Conservation (phyloP, 148 eudicot species). For the Arctostaphylos glauca region DNA sequence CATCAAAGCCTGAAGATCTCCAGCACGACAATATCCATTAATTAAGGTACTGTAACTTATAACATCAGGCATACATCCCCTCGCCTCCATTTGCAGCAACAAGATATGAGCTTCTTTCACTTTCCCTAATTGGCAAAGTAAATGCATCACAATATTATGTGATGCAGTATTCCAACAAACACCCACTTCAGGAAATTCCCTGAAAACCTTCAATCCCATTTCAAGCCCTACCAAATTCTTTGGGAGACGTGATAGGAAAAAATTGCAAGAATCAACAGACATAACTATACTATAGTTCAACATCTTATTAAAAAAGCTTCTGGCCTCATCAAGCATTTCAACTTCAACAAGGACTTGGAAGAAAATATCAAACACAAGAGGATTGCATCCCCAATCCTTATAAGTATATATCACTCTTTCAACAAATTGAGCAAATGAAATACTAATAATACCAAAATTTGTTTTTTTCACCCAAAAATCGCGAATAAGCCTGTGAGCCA, state of each 20-base stretch:
- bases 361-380: conserved; percentile 75
- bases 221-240: conserved; percentile 35
- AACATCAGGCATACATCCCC: conserved; percentile 70
- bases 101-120: conserved; percentile 76
- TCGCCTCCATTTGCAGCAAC: conserved; percentile 67
- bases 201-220: conserved; percentile 41
- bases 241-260: conserved; percentile 54
- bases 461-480: conserved; percentile 56
- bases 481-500: conserved; percentile 48
- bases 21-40: conserved; percentile 64
- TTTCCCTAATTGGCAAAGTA: conserved; percentile 60
- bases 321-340: conserved; percentile 56
- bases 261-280: conserved; percentile 62
- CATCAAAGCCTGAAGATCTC: conserved; percentile 48
- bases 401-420: conserved; percentile 75
- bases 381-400: conserved; percentile 87
- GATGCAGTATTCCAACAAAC: conserved; percentile 66
- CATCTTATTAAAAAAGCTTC: conserved; percentile 61
- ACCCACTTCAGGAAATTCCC: conserved; percentile 60
- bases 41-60: conserved; percentile 73
- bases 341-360: conserved; percentile 73
- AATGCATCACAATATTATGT: conserved; percentile 58
- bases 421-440: conserved; percentile 51
- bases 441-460: conserved; percentile 33
- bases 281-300: conserved; percentile 66